Evolutionary conservation across 73 alveolate species (phyloP).

Genomic region (Symbiodinium pilosum): DNA sequence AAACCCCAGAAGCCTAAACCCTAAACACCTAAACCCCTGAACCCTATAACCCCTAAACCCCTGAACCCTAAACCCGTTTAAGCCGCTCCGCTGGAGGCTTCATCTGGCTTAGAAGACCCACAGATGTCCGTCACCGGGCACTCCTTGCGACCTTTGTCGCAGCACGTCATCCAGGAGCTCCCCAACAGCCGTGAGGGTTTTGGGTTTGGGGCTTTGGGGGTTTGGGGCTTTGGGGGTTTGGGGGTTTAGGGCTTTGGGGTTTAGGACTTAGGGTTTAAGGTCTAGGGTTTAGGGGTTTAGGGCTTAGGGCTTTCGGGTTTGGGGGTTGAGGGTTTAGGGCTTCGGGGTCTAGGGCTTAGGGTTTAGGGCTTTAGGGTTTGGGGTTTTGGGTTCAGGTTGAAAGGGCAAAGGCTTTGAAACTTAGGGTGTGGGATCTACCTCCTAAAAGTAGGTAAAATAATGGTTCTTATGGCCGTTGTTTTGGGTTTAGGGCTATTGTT

Average conservation of each 20-base stretch:
- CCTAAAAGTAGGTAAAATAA: too few species aligned
- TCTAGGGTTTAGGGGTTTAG: not conserved
- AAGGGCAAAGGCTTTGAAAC: not conserved
- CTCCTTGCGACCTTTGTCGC: slow-evolving; percentile 37
- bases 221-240: too few species aligned
- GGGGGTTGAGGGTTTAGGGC: not conserved
- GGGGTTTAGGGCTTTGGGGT: too few species aligned
- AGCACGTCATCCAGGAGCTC: slow-evolving; percentile 41
- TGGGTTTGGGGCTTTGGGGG: too few species aligned
- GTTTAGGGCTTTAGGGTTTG: not conserved
- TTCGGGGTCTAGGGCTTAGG: not conserved
- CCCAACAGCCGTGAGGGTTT: too few species aligned
- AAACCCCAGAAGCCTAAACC: not conserved
- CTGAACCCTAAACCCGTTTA: not conserved
- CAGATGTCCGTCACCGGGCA: slow-evolving; percentile 37
- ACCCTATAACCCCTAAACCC: not conserved
- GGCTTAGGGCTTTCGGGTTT: not conserved
- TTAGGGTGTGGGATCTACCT: not conserved
- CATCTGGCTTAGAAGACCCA: not conserved
- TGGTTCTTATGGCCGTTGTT: too few species aligned
- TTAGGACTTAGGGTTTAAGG: not conserved
- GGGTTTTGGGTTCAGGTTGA: not conserved
- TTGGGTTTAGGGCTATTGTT: too few species aligned
- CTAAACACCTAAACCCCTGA: not conserved
- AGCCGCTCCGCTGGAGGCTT: not conserved